These are phyloP conservation scores for Tagetes patula DNA, from an alignment of 129 eudicot species.

Conservation along the genomic window DNA sequence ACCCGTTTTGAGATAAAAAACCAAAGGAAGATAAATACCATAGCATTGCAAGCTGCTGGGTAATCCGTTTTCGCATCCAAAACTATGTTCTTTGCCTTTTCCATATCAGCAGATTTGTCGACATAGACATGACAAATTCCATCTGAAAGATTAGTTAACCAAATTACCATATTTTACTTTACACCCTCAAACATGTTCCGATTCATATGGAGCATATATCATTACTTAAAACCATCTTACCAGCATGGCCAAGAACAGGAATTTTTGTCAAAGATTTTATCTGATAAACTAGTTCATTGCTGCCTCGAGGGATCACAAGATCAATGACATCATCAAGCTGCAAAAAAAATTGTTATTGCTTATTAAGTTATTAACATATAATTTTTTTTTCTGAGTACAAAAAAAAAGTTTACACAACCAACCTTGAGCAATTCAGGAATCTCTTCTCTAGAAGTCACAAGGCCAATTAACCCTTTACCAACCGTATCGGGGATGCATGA, in stretches of 20 bases:
- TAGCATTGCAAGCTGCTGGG: slow-evolving; percentile 99
- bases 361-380: not conserved
- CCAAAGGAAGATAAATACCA: slow-evolving; percentile 49
- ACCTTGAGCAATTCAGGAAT: slow-evolving; percentile 97
- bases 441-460: slow-evolving; percentile 92
- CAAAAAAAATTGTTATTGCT: slow-evolving; percentile 14
- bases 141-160: slow-evolving; percentile 51
- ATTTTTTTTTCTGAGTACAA: not conserved
- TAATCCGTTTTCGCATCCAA: slow-evolving; percentile 93
- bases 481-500: slow-evolving; percentile 81
- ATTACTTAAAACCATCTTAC: slow-evolving; percentile 41
- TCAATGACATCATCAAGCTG: slow-evolving; percentile 99
- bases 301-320: slow-evolving; percentile 99
- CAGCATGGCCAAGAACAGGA: slow-evolving; percentile 98
- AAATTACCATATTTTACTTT: slow-evolving; percentile 17
- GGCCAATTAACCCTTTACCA: slow-evolving; percentile 82
- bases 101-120: slow-evolving; percentile 88
- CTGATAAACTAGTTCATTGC: slow-evolving; percentile 93
- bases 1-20: not conserved
- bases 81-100: slow-evolving; percentile 85
- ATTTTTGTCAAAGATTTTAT: slow-evolving; percentile 88
- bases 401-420: slow-evolving; percentile 12
- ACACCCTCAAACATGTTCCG: slow-evolving; percentile 10
- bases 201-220: slow-evolving; percentile 20
- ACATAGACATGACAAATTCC: slow-evolving; percentile 98